Conservation (phyloP, 495 filamentous ascomycete species). For the Penicillium daleae region DNA sequence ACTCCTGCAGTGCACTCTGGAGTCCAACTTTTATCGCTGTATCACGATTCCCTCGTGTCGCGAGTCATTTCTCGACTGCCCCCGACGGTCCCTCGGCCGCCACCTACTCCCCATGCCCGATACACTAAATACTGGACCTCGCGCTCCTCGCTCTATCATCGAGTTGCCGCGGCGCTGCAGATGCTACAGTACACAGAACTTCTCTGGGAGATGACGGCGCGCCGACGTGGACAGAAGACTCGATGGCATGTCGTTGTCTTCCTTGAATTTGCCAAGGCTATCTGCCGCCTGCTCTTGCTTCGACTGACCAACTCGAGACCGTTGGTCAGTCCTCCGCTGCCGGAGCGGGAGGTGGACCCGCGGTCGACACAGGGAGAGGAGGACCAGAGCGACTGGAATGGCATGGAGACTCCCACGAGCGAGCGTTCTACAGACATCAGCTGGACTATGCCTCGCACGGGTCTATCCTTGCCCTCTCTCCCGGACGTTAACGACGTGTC, state of each 20-base stretch:
- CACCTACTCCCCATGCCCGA: slow-evolving; percentile 76
- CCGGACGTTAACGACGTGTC: slow-evolving; percentile 80
- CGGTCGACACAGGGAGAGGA: slow-evolving; percentile 63
- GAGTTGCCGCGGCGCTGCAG: slow-evolving; percentile 77
- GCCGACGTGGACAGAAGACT: slow-evolving; percentile 77
- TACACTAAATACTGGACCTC: slow-evolving; percentile 90
- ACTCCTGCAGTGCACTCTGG: slow-evolving; percentile 68
- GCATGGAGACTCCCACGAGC: slow-evolving; percentile 51
- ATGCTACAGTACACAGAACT: slow-evolving; percentile 93
- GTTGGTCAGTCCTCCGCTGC: slow-evolving; percentile 80
- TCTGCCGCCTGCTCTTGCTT: slow-evolving; percentile 82
- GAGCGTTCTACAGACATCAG: slow-evolving; percentile 52
- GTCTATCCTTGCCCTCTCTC: slow-evolving; percentile 77
- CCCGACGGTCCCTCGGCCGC: slow-evolving; percentile 44
- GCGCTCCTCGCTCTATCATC: slow-evolving; percentile 73
- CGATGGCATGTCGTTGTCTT: slow-evolving; percentile 91
- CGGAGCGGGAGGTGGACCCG: slow-evolving; percentile 78
- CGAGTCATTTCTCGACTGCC: slow-evolving; percentile 59
- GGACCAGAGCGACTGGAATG: slow-evolving; percentile 46
- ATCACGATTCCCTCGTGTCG: slow-evolving; percentile 88
- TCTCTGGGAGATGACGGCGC: slow-evolving; percentile 83
- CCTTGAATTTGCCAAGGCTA: slow-evolving; percentile 83
- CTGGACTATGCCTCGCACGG: slow-evolving; percentile 97
- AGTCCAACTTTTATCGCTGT: slow-evolving; percentile 88
- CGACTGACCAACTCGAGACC: slow-evolving; percentile 82